Conservation (phyloP, 345 rosid species). For the Eucalyptus leucophloia region DNA sequence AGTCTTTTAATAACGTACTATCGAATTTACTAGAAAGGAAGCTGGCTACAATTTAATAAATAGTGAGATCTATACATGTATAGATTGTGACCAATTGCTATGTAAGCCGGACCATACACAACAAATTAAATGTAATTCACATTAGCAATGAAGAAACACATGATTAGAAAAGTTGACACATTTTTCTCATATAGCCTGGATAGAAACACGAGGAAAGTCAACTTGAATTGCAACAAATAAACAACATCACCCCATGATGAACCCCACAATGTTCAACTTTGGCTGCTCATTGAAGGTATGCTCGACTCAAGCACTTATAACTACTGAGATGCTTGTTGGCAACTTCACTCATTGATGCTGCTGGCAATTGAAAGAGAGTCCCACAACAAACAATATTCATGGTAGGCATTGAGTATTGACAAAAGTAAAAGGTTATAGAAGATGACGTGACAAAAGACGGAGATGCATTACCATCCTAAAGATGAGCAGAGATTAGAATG, state of each 20-base stretch:
- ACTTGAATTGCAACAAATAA: neutral
- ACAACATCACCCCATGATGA: neutral
- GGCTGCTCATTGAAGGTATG: neutral
- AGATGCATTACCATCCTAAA: neutral
- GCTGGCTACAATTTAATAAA: neutral
- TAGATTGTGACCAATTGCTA: neutral
- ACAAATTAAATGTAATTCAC: neutral
- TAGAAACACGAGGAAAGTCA: accelerated
- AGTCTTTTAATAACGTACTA: neutral
- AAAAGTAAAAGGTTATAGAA: neutral
- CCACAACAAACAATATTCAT: neutral
- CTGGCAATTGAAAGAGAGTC: neutral
- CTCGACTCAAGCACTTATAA: neutral
- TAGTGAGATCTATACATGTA: neutral
- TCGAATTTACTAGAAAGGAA: neutral
- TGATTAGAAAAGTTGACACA: neutral
- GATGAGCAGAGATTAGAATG: neutral
- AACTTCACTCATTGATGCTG: neutral
- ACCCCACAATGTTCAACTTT: neutral
- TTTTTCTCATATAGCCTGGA: neutral
- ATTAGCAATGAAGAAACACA: neutral
- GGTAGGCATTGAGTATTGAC: neutral
- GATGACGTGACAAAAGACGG: neutral
- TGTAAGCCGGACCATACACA: neutral
- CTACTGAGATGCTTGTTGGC: neutral